Percentiles rank a stretch among this genome's conserved stretches.
These are phyloP conservation scores for Blastocystis sp. DNA, from an alignment of 352 stramenopile species.

Conservation along the genomic window DNA sequence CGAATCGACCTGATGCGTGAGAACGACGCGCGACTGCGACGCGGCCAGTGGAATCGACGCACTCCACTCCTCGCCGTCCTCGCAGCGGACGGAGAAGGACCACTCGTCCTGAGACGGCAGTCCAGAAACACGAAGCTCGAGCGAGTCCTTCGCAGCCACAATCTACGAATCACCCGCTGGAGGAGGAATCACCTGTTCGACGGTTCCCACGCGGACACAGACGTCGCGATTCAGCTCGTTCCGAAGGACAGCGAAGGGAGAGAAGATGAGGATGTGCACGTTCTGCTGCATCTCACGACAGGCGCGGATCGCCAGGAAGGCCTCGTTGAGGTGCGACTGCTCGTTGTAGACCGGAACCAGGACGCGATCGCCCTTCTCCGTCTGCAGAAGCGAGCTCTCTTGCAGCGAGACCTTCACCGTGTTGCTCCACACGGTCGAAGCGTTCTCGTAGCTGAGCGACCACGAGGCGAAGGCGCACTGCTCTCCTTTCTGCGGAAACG, in stretches of 20 bases:
- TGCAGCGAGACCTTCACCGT: neutral
- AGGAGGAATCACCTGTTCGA: neutral
- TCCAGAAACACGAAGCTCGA: neutral
- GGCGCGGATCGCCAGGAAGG: neutral
- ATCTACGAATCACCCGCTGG: neutral
- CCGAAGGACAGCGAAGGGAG: neutral
- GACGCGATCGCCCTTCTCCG: neutral
- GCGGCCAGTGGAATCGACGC: neutral
- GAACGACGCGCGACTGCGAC: neutral
- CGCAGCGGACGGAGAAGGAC: neutral
- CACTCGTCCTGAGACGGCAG: neutral
- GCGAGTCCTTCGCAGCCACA: neutral
- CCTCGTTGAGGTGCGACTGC: neutral
- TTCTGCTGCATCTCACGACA: neutral
- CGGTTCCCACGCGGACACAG: neutral
- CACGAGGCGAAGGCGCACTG: neutral
- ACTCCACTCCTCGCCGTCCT: neutral
- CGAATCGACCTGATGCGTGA: neutral
- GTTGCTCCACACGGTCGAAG: neutral
- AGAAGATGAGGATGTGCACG: neutral
- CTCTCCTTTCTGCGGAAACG: neutral
- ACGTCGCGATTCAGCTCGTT: neutral
- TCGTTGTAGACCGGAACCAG: slow-evolving; percentile 35
- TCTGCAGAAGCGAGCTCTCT: neutral
- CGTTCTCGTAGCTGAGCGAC: neutral